Base-by-base conservation (phyloP, 108 stramenopile species). In the Schizochytrium sp. region DNA sequence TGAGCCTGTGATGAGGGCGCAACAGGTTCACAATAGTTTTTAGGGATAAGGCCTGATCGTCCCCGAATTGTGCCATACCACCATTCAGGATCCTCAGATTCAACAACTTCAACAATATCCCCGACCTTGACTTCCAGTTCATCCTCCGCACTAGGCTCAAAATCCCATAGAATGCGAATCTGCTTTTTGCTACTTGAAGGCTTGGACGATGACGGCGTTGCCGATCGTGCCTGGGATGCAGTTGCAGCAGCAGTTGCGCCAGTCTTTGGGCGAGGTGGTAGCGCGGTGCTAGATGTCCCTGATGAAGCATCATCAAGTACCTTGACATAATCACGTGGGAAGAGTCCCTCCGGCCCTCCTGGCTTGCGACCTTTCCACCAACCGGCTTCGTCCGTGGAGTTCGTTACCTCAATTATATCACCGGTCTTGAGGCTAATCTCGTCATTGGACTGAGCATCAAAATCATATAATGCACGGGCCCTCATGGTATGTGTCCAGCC, bases 51-150 rank as follows among this genome's bases (percentile, higher is more conserved):
- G 10, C 76, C 76, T 13, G 5, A 19, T 50, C 55, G 47, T 47
- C 76, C 76, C 17, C 76, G 76, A 50, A 83, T 83, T 5, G 53
- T 38, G 19, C 76, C 76, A 10, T 10, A 83, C 76, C 76, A 83
- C 76, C 76, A 83, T 28, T 83, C 76, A 10, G 5, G 76, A 53
- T 83, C 76, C 40, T 49, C 50, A 53, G 76, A 83, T 5, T 83
- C 10, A 53, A 55, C 53, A 0, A 83, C 76, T 28, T 83, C 50
- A 10, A 83, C 28, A 13, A 83, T 50, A 55, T 83, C 76, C 5
- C 76, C 76, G 47, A 17, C 53, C 15, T 55, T 55, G 53, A 83
- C 76, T 56, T 17, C 28, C 76, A 83, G 47, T 53, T 83, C 76
- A 40, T 83, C 76, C 15, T 55, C 76, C 10, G 76, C 76, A 40